A percentile compares a stretch with the other conserved stretches of the same genome.
phyloP scores from a whole-genome alignment of 2,329 filamentous ascomycete genomes.

The Coniochaeta sp. region DNA sequence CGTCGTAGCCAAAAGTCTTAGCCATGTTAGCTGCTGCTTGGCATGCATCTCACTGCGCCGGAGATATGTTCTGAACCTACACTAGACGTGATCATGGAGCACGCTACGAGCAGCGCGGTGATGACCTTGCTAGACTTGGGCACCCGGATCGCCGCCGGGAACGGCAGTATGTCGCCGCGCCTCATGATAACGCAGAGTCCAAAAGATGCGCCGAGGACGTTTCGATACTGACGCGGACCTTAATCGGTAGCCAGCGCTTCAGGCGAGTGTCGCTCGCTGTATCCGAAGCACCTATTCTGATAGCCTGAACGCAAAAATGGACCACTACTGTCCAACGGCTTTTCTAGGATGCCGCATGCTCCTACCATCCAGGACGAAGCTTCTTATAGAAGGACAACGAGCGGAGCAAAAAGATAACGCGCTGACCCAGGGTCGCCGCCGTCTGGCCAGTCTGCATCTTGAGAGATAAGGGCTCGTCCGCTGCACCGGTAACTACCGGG shows the following conservation, averaged over 20 bases:
- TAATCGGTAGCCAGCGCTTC: background rate
- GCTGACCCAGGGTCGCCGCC: background rate
- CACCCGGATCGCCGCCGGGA: background rate
- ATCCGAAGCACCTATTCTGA: background rate
- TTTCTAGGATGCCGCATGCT: background rate
- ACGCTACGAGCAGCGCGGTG: background rate
- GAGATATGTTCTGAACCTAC: background rate
- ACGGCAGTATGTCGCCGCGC: background rate
- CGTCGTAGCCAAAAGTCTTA: slow-evolving; percentile 4
- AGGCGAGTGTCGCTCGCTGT: background rate
- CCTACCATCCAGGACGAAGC: background rate
- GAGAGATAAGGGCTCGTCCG: background rate
- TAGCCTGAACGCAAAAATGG: background rate
- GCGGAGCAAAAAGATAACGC: background rate
- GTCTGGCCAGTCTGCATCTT: background rate
- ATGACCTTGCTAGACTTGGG: background rate
- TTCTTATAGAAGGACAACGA: background rate
- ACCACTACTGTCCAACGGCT: background rate
- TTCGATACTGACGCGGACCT: background rate
- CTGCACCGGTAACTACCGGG: background rate
- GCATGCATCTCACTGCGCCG: background rate
- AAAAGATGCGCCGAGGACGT: background rate
- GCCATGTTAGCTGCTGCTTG: background rate
- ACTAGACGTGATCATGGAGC: background rate
- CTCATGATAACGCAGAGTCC: background rate